Percentiles rank a stretch among this genome's conserved stretches.
Conservation (phyloP, 345 rosid genomes). For the Citrus trifoliata region DNA sequence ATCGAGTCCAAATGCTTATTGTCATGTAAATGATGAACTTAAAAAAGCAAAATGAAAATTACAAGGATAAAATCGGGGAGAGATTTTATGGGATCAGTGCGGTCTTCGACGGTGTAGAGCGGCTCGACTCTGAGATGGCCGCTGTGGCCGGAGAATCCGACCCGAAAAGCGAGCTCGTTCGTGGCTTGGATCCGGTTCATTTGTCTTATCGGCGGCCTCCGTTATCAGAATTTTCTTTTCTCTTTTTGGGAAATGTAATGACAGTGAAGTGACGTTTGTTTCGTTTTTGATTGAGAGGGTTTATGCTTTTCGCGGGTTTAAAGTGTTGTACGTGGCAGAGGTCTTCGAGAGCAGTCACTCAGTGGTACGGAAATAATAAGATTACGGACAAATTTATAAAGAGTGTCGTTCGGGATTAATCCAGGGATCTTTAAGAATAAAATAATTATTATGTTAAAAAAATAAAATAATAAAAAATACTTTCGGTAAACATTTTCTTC, state of each 20-base stretch:
- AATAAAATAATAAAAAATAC: too few relatives aligned
- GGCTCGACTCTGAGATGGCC: constrained; percentile 96
- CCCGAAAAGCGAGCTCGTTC: constrained; percentile 71
- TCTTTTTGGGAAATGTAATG: neutral
- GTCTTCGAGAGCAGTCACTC: neutral
- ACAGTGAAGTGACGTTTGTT: neutral
- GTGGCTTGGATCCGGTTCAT: constrained; percentile 73
- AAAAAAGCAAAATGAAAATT: neutral
- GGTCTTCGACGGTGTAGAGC: constrained; percentile 57
- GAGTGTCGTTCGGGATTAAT: too few relatives aligned
- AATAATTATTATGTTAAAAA: too few relatives aligned
- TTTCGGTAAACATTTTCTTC: too few relatives aligned
- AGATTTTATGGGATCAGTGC: constrained; percentile 54
- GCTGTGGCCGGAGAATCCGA: constrained; percentile 84
- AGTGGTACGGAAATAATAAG: too few relatives aligned
- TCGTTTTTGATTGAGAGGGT: neutral
- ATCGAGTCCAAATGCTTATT: neutral
- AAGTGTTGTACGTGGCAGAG: neutral
- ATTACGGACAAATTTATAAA: too few relatives aligned
- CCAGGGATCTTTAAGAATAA: too few relatives aligned
- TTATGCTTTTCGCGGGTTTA: neutral
- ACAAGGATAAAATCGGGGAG: constrained; percentile 84
- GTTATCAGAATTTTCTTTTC: neutral
- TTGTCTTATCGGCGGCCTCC: neutral
- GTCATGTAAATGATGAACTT: neutral